phyloP scores from a whole-genome alignment of 2,329 filamentous ascomycete genomes.

The Geoglossum cookeanum region DNA sequence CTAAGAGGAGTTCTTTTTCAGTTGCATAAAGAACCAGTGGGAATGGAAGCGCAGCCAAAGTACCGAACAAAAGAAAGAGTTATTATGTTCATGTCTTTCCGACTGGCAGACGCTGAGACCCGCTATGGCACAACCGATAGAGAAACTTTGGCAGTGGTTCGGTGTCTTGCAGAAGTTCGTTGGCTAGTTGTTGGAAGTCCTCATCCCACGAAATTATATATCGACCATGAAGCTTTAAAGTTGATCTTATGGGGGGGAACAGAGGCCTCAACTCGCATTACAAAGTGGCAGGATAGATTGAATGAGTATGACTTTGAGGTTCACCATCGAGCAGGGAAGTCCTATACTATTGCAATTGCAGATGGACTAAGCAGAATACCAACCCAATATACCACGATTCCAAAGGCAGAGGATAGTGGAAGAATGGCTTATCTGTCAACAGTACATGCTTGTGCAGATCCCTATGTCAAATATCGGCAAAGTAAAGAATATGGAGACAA shows the following conservation, averaged over 20 bases:
- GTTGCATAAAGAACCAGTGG: neutral
- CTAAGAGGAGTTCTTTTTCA: neutral
- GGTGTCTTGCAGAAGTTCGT: neutral
- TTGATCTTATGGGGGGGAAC: neutral
- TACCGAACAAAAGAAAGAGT: neutral
- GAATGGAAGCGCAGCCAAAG: neutral
- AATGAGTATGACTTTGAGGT: neutral
- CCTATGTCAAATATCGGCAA: neutral
- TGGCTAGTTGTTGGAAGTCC: neutral
- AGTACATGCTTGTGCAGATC: neutral
- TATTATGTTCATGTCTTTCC: constrained; percentile 2
- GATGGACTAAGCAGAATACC: neutral
- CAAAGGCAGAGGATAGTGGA: neutral
- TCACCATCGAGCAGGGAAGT: neutral
- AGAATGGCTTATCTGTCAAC: too few species aligned
- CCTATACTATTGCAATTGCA: neutral
- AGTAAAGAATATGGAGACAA: neutral
- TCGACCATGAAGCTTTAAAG: neutral
- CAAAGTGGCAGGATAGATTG: neutral
- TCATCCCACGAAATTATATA: neutral
- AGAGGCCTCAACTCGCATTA: neutral
- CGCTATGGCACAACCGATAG: neutral
- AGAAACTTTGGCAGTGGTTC: neutral
- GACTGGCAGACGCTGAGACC: neutral
- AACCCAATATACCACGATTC: neutral